phyloP scores from a whole-genome alignment of 495 filamentous ascomycete species.

The Symbiotaphrina buchneri region DNA sequence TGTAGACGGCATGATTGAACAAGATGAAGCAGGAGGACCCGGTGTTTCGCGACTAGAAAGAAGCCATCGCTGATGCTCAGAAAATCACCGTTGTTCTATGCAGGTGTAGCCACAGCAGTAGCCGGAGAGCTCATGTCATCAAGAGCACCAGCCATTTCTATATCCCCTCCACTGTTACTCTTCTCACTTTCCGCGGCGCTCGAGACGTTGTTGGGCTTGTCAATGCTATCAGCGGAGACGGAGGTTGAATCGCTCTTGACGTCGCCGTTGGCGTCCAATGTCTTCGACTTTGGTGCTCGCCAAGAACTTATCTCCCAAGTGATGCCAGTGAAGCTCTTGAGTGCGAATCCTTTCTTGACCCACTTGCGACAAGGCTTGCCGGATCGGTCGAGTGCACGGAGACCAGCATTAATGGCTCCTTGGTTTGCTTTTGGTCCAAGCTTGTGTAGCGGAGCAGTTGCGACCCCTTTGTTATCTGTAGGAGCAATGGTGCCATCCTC shows the following conservation, averaged over 20 bases:
- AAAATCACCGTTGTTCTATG: too few relatives aligned
- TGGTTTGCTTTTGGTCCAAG: slow-evolving; percentile 95
- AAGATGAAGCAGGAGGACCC: background rate
- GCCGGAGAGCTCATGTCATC: slow-evolving; percentile 22
- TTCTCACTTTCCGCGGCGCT: slow-evolving; percentile 49
- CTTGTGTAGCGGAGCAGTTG: slow-evolving; percentile 29
- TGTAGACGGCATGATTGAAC: too few relatives aligned
- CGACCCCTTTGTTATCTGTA: slow-evolving; percentile 4
- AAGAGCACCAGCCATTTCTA: slow-evolving; percentile 20
- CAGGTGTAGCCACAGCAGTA: slow-evolving; percentile 11
- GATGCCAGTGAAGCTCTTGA: slow-evolving; percentile 88
- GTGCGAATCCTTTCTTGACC: slow-evolving; percentile 53
- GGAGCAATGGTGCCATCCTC: slow-evolving; percentile 11
- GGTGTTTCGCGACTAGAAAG: background rate
- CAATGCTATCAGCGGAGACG: slow-evolving; percentile 41
- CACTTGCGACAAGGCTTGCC: slow-evolving; percentile 84
- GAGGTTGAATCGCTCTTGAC: slow-evolving; percentile 19
- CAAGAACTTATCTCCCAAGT: slow-evolving; percentile 69
- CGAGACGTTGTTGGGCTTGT: slow-evolving; percentile 52
- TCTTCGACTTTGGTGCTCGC: slow-evolving; percentile 39
- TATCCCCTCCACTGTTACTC: slow-evolving; percentile 37
- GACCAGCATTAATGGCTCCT: slow-evolving; percentile 89
- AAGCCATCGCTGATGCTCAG: background rate
- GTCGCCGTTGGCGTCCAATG: slow-evolving; percentile 19
- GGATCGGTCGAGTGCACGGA: slow-evolving; percentile 78